phyloP scores from a whole-genome alignment of 2,329 filamentous ascomycete genomes.

The Venturia pyrina region DNA sequence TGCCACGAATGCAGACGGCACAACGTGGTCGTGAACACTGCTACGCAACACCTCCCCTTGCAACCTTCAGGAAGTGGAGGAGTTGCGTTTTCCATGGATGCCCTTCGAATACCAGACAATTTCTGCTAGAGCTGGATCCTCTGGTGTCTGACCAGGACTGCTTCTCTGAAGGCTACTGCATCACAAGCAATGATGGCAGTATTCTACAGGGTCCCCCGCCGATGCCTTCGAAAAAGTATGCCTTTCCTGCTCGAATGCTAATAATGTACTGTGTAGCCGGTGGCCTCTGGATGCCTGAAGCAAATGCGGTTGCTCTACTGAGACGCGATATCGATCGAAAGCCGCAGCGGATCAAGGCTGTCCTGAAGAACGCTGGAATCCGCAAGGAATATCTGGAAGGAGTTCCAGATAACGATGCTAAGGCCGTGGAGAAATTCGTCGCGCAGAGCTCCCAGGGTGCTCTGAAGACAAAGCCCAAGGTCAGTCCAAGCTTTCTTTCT shows the following conservation, averaged over 20 bases:
- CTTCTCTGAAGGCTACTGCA: not conserved
- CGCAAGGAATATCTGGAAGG: conserved; percentile 55
- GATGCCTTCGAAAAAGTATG: not conserved
- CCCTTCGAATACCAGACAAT: not conserved
- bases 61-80: not conserved
- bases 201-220: not conserved
- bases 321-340: conserved; percentile 66
- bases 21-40: not conserved
- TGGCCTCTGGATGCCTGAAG: conserved; percentile 72
- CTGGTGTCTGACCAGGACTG: not conserved
- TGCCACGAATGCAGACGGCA: not conserved
- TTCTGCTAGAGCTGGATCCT: not conserved
- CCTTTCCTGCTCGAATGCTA: conserved; percentile 6
- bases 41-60: not conserved
- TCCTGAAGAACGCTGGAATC: conserved; percentile 52
- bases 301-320: conserved; percentile 53
- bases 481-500: conserved; percentile 31
- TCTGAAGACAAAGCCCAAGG: conserved; percentile 79
- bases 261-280: conserved; percentile 43
- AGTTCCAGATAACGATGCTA: conserved; percentile 44
- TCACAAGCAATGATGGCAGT: not conserved
- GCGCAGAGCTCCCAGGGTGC: conserved; percentile 59
- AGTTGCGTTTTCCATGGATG: not conserved
- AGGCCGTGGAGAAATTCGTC: conserved; percentile 60
- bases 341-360: conserved; percentile 57